These are phyloP conservation scores for Fusarium euwallaceae DNA, from an alignment of 2,329 filamentous ascomycete species.

Conservation along the genomic window DNA sequence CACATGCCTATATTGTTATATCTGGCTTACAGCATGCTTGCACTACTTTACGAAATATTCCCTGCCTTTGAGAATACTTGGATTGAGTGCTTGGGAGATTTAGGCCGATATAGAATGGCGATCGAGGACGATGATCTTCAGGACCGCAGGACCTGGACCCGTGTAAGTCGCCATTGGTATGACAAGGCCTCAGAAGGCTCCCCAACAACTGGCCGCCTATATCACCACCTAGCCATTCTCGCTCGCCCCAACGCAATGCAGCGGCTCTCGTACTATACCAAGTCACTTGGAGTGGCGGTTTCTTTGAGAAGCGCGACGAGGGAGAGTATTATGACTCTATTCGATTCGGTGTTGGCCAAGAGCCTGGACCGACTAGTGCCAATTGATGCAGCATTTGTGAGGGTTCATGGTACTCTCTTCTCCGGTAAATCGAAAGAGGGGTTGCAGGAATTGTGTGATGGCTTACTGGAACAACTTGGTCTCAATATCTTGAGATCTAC, in stretches of 20 bases:
- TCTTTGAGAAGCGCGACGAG: constrained; percentile 57
- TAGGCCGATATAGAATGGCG: constrained; percentile 87
- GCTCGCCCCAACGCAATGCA: constrained; percentile 77
- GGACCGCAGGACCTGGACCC: constrained; percentile 85
- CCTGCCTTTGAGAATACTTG: constrained; percentile 87
- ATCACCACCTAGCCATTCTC: constrained; percentile 89
- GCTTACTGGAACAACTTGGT: constrained; percentile 66
- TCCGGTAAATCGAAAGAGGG: constrained; percentile 61
- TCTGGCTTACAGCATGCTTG: constrained; percentile 90
- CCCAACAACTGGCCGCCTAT: constrained; percentile 81
- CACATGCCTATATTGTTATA: constrained; percentile 95
- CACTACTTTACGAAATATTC: constrained; percentile 86
- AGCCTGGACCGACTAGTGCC: constrained; percentile 30
- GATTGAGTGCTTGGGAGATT: constrained; percentile 92
- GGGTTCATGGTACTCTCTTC: constrained; percentile 74
- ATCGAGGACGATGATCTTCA: constrained; percentile 85
- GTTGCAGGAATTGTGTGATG: constrained; percentile 58
- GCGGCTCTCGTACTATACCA: constrained; percentile 80
- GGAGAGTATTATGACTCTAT: constrained; percentile 78
- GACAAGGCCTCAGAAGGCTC: constrained; percentile 66
- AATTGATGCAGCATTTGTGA: constrained; percentile 72
- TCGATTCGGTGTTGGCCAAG: constrained; percentile 48
- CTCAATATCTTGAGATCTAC: constrained; percentile 67
- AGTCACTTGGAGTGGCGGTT: constrained; percentile 62
- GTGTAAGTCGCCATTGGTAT: constrained; percentile 86